Conservation (phyloP, 805 yeast genomes). For the Schizosaccharomyces octosporus region DNA sequence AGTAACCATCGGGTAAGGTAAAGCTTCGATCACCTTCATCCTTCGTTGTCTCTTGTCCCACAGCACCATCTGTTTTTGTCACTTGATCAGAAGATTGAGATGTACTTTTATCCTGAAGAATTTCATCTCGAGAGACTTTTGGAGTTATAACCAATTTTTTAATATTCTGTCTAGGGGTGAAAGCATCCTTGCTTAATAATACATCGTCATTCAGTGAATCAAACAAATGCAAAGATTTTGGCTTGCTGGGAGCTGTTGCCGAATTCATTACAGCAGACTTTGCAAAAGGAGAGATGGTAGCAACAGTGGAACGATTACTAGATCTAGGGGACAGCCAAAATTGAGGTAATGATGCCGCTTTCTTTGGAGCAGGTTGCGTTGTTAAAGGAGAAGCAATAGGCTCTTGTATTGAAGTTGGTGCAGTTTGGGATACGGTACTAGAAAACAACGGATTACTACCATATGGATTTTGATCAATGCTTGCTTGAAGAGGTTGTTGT, state of each 20-base stretch:
- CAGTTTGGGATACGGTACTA: constrained; percentile 11
- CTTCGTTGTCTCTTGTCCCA: not conserved
- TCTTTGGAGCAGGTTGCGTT: constrained; percentile 22
- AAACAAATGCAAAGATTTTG: constrained; percentile 13
- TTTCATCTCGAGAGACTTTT: constrained; percentile 4
- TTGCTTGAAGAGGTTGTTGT: constrained; percentile 14
- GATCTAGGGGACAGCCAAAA: constrained; percentile 37
- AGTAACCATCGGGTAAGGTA: constrained; percentile 32
- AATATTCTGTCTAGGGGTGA: constrained; percentile 34
- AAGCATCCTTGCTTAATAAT: constrained; percentile 44
- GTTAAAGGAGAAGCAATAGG: constrained; percentile 26
- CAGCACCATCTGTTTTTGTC: not conserved
- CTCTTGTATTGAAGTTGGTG: constrained; percentile 11
- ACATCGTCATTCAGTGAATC: constrained; percentile 35
- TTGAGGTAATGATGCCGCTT: constrained; percentile 33
- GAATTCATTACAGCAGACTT: constrained; percentile 3
- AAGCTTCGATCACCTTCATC: not conserved
- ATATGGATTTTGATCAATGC: constrained; percentile 39
- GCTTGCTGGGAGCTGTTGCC: not conserved
- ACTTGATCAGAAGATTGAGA: not conserved
- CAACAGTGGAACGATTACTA: constrained; percentile 17
- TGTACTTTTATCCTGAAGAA: not conserved
- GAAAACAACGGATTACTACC: constrained; percentile 52
- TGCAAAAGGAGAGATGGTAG: constrained; percentile 3
- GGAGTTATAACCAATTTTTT: constrained; percentile 31